Conservation (phyloP, 2,329 filamentous ascomycete genomes). For the Trichoderma oligosporum region DNA sequence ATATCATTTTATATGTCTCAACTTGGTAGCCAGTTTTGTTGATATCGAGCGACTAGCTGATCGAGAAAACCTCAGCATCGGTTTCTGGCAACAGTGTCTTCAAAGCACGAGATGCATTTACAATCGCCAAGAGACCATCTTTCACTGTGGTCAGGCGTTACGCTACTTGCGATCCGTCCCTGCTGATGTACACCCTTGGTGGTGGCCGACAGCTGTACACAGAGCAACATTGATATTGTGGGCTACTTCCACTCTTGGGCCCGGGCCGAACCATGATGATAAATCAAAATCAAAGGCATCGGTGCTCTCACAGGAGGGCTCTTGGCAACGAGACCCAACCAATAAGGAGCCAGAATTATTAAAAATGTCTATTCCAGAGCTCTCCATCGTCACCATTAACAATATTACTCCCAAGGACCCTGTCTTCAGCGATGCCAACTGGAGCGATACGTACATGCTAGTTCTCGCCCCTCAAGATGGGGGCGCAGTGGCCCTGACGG, state of each 20-base stretch:
- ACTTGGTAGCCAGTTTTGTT: conserved; percentile 63
- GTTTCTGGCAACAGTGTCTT: conserved; percentile 50
- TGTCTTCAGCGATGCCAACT: neutral
- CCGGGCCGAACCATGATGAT: neutral
- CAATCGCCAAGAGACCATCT: conserved; percentile 59
- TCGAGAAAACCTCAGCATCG: conserved; percentile 54
- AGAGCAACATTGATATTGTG: conserved; percentile 61
- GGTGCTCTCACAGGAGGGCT: neutral
- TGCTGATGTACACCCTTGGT: conserved; percentile 57
- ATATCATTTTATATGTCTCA: conserved; percentile 68
- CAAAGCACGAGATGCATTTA: conserved; percentile 62
- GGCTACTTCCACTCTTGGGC: conserved; percentile 51
- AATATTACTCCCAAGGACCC: neutral
- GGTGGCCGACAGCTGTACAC: conserved; percentile 70
- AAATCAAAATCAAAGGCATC: neutral
- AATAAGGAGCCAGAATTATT: neutral
- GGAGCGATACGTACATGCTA: neutral
- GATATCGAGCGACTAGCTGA: conserved; percentile 65
- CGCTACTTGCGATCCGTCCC: conserved; percentile 59
- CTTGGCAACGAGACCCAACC: neutral
- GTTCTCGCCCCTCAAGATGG: neutral
- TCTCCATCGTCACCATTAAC: neutral
- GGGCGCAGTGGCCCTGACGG: neutral
- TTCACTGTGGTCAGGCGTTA: conserved; percentile 65
- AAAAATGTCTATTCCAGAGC: neutral